Conservation (phyloP, 2,329 filamentous ascomycete species). For the Ophiostoma quercus region DNA sequence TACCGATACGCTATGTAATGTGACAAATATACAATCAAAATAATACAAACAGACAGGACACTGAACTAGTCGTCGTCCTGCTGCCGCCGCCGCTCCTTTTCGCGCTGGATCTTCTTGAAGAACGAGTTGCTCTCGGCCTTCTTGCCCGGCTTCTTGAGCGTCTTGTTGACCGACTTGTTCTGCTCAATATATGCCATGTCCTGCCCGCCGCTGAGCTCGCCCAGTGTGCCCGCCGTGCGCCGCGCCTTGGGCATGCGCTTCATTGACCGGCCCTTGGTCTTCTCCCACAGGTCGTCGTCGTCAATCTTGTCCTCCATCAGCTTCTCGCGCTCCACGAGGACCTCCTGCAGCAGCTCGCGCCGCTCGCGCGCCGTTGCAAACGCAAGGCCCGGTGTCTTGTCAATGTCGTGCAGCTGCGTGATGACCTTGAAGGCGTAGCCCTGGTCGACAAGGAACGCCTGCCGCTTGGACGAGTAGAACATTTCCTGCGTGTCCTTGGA, state of each 20-base stretch:
- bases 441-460: conserved; percentile 95
- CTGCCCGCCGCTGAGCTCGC: conserved; percentile 82
- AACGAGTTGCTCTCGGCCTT: conserved; percentile 51
- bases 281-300: conserved; percentile 38
- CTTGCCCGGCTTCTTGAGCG: conserved; percentile 55
- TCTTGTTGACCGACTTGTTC: conserved; percentile 66
- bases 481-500: conserved; percentile 97
- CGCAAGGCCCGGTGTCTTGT: conserved; percentile 71
- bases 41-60: background rate
- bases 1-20: background rate
- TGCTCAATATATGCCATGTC: conserved; percentile 96
- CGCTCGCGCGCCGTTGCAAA: conserved; percentile 76
- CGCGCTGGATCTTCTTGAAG: conserved; percentile 61
- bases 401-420: conserved; percentile 86
- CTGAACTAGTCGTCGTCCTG: conserved; percentile 17
- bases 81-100: conserved; percentile 46
- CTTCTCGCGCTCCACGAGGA: conserved; percentile 69
- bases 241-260: conserved; percentile 46
- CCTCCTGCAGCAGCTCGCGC: conserved; percentile 79
- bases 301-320: conserved; percentile 32
- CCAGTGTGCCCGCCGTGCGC: conserved; percentile 77
- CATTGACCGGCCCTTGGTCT: conserved; percentile 26
- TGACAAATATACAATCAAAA: background rate
- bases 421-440: conserved; percentile 99
- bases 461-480: conserved; percentile 93